Base-by-base conservation (phyloP, 345 rosid species). In the Odontarrhena argentea region DNA sequence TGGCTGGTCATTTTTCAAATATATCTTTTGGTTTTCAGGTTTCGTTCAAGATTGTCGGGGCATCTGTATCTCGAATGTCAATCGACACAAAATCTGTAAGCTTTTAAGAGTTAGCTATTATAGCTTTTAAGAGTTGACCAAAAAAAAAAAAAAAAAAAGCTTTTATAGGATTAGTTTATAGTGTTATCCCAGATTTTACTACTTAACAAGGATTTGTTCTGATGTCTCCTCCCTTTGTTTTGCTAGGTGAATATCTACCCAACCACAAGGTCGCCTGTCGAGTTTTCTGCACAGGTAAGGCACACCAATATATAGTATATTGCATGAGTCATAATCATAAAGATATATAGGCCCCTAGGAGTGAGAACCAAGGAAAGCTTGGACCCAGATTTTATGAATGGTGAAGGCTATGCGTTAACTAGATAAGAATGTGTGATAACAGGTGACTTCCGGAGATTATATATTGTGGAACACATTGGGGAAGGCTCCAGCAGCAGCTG, bases 401-500 rank as follows among this genome's bases (percentile, higher is more conserved):
- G 5, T 40, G 15, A 30, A 38, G 47, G 38, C 30, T 37, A 5
- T 45, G 34, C 12, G 53, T 32, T 32, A 35, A 35, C 6, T 52
- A 24, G n/a, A 49, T 6, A 0, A 32, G 6, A 32, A 60, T 62
- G 47, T 74, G 43, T 50, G 52, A 22, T 18, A 12, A 64, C 86
- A 94, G 97, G 91, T 83, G 60, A 80, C 73, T 36, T 87, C 89
- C 8, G 97, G 97, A 44, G 92, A 94, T 65, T 94, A 94, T 71
- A 87, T 91, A 67, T 65, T 91, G 76, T 91, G 97, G 99, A 91
- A 91, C 76, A 94, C 99, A 35, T 73, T 94, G 65, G 97, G 99
- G 64, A 84, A 87, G 55, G 92, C 96, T 76, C 97, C 97, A 8
- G 78, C 84, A 30, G 86, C 85, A 62, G 81, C 77, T 51, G 46